phyloP scores from a whole-genome alignment of 2,329 filamentous ascomycete genomes.

The Volutella citrinella region DNA sequence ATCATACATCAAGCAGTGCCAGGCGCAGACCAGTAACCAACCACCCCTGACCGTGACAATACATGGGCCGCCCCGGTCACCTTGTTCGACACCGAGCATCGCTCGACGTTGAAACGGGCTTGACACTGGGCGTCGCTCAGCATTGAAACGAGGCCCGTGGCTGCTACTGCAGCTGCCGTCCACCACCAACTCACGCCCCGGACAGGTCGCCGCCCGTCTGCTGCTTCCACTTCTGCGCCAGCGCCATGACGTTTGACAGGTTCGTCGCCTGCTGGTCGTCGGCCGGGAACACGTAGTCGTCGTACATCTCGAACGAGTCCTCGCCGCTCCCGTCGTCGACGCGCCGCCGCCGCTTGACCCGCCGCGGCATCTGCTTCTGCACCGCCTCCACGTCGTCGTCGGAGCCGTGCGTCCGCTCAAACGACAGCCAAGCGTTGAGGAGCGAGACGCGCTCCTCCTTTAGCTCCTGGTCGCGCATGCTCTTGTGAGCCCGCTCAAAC shows the following conservation, averaged over 20 bases:
- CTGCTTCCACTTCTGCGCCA: slow-evolving; percentile 89
- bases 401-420: slow-evolving; percentile 82
- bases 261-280: slow-evolving; percentile 86
- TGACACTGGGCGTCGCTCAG: no score
- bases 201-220: slow-evolving; percentile 41
- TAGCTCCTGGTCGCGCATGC: slow-evolving; percentile 84
- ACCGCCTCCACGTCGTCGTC: slow-evolving; percentile 75
- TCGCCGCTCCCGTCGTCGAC: slow-evolving; percentile 61
- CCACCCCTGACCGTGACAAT: no score
- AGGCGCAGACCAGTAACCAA: no score
- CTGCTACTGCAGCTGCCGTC: no score
- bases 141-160: no score
- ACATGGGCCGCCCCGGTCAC: no score
- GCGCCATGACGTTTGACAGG: slow-evolving; percentile 77
- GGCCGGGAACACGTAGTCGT: slow-evolving; percentile 95
- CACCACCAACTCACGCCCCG: slow-evolving; percentile 18
- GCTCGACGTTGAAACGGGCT: no score
- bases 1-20: no score
- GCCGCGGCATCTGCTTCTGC: slow-evolving; percentile 88
- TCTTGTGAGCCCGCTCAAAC: slow-evolving; percentile 81
- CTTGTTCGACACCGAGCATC: no score
- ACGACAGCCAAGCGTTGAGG: slow-evolving; percentile 87
- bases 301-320: slow-evolving; percentile 88
- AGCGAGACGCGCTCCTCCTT: slow-evolving; percentile 93
- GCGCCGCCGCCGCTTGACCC: slow-evolving; percentile 88